These are phyloP conservation scores for Umbellularia californica DNA, from an alignment of 164 flowering plant genomes.

Conservation along the genomic window DNA sequence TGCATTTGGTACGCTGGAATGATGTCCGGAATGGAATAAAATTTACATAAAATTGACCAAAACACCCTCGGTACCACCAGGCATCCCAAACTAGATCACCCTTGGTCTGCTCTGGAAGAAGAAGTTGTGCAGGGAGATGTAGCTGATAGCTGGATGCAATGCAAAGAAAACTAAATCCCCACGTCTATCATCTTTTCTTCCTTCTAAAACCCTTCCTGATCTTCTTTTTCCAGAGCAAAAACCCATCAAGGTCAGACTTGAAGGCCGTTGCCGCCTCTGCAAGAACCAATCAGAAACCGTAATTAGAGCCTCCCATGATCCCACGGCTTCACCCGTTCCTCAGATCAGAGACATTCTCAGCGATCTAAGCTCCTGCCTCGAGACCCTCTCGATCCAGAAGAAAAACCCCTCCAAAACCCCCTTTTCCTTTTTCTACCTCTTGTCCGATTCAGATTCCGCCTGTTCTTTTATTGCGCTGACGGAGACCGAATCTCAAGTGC, in stretches of 20 bases:
- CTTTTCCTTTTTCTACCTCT: not conserved
- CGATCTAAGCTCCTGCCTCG: slow-evolving; percentile 64
- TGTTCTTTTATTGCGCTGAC: slow-evolving; percentile 23
- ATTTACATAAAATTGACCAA: no score
- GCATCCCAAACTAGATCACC: no score
- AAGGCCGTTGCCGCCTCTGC: slow-evolving; percentile 53
- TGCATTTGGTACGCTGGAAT: no score
- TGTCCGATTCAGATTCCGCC: slow-evolving; percentile 16
- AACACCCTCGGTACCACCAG: no score
- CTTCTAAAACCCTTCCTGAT: no score
- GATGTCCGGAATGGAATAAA: no score
- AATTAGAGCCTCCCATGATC: slow-evolving; percentile 9
- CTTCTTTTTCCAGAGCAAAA: slow-evolving; percentile 16
- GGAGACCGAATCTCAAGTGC: slow-evolving; percentile 16
- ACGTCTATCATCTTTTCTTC: not conserved
- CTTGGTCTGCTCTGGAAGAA: no score
- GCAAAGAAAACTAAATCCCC: not conserved
- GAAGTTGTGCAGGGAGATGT: no score
- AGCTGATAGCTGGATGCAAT: no score
- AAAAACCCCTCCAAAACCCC: slow-evolving; percentile 6
- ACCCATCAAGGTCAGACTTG: slow-evolving; percentile 30
- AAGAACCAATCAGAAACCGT: slow-evolving; percentile 16
- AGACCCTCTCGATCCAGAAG: slow-evolving; percentile 66
- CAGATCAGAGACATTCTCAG: slow-evolving; percentile 62
- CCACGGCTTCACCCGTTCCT: slow-evolving; percentile 34